These are phyloP conservation scores for Podila clonocystis DNA, from an alignment of 192 early-diverging fungal species.

Conservation along the genomic window DNA sequence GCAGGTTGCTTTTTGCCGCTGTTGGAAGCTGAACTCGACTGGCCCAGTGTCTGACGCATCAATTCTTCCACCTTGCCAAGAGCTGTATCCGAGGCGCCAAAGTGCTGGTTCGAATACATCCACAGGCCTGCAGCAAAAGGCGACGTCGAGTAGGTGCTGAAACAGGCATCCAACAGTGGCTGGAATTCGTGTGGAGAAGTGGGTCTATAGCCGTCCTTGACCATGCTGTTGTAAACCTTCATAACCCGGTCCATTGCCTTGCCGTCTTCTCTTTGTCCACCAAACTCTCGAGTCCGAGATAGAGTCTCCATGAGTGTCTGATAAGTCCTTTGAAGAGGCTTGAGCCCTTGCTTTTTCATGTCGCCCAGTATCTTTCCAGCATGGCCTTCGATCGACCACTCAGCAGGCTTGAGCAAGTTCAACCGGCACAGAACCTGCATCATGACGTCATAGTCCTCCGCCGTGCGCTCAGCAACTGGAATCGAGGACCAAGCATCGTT, in stretches of 20 bases:
- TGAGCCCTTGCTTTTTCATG: conserved; percentile 21
- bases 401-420: conserved; percentile 21
- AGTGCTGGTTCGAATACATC: conserved; percentile 48
- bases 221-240: conserved; percentile 39
- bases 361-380: not conserved
- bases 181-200: conserved; percentile 22
- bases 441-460: conserved; percentile 31
- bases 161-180: conserved; percentile 36
- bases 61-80: conserved; percentile 21
- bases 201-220: conserved; percentile 14
- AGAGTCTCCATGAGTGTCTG: conserved; percentile 28
- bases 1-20: too few species aligned
- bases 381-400: conserved; percentile 13
- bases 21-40: not conserved
- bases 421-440: conserved; percentile 19
- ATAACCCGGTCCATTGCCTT: not conserved
- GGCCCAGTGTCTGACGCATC: conserved; percentile 15
- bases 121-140: conserved; percentile 35
- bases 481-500: conserved; percentile 8
- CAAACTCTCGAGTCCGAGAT: conserved; percentile 33
- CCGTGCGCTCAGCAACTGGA: conserved; percentile 8
- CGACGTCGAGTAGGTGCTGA: conserved; percentile 35
- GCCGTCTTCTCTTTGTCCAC: conserved; percentile 12
- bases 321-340: conserved; percentile 24
- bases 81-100: conserved; percentile 6